Conservation (phyloP, 768 basidiomycete species). For the Saitozyma sp. region DNA sequence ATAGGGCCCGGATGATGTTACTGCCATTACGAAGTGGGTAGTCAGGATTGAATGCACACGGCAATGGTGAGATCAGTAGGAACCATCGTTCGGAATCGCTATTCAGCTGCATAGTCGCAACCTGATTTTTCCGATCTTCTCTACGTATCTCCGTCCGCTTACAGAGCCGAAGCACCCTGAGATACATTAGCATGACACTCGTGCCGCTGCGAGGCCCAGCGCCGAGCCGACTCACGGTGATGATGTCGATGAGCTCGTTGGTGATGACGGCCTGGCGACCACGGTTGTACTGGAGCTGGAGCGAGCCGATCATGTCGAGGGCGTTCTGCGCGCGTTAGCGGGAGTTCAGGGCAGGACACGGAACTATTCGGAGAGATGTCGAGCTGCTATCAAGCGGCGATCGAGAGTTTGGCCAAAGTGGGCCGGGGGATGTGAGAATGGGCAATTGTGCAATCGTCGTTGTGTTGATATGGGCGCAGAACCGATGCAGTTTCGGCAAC, state of each 20-base stretch:
- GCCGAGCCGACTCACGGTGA: constrained; percentile 30
- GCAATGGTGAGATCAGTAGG: too few species aligned
- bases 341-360: not conserved
- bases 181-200: not conserved
- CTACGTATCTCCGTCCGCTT: constrained; percentile 12
- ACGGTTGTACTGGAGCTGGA: constrained; percentile 96
- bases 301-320: constrained; percentile 78
- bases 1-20: too few species aligned
- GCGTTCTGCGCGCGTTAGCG: constrained; percentile 64
- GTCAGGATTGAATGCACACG: too few species aligned
- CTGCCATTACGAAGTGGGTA: too few species aligned
- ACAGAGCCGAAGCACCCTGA: constrained; percentile 46
- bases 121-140: not conserved
- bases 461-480: not conserved
- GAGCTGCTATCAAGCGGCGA: not conserved
- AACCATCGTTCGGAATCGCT: too few species aligned
- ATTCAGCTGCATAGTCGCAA: too few species aligned
- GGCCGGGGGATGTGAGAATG: too few species aligned
- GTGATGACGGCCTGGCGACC: constrained; percentile 98
- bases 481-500: not conserved
- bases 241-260: constrained; percentile 52
- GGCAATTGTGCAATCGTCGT: not conserved
- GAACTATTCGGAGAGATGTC: not conserved
- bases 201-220: too few species aligned
- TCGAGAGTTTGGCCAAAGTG: too few species aligned